These are phyloP conservation scores for Breviolum minutum DNA, from an alignment of 73 alveolate genomes.

Conservation along the genomic window DNA sequence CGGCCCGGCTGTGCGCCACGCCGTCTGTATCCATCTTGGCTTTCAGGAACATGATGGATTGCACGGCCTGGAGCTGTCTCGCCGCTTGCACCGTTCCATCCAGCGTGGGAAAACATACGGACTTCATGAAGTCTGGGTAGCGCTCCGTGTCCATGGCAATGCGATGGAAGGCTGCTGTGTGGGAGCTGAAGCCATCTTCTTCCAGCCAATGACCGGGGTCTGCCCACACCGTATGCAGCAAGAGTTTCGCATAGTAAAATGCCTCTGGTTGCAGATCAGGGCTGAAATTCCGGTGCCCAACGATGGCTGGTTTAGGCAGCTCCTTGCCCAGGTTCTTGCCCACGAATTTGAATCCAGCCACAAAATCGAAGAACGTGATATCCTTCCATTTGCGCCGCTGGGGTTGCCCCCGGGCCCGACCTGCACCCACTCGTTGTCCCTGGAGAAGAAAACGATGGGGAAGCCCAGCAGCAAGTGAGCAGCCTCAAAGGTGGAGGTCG, in stretches of 20 bases:
- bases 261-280: slow-evolving; percentile 45
- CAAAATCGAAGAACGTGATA: slow-evolving; percentile 42
- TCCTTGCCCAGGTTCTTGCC: background rate
- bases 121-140: slow-evolving; percentile 20
- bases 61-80: slow-evolving; percentile 15
- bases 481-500: slow-evolving; percentile 42
- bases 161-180: slow-evolving; percentile 42
- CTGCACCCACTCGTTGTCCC: slow-evolving; percentile 27
- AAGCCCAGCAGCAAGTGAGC: slow-evolving; percentile 1
- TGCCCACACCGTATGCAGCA: slow-evolving; percentile 14
- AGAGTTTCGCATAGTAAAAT: slow-evolving; percentile 25
- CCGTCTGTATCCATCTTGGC: background rate
- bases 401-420: slow-evolving; percentile 8
- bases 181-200: background rate
- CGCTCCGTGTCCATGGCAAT: background rate
- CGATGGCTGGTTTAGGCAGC: background rate
- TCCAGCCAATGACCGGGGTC: slow-evolving; percentile 45
- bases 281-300: slow-evolving; percentile 24
- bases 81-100: slow-evolving; percentile 67
- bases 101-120: slow-evolving; percentile 15
- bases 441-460: slow-evolving; percentile 3
- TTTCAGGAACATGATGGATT: slow-evolving; percentile 17
- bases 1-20: background rate
- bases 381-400: background rate
- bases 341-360: background rate